A percentile compares a stretch with the other conserved stretches of the same genome.
These are phyloP conservation scores for Polyporus tsugae DNA, from an alignment of 1,284 basidiomycete genomes.

Conservation along the genomic window DNA sequence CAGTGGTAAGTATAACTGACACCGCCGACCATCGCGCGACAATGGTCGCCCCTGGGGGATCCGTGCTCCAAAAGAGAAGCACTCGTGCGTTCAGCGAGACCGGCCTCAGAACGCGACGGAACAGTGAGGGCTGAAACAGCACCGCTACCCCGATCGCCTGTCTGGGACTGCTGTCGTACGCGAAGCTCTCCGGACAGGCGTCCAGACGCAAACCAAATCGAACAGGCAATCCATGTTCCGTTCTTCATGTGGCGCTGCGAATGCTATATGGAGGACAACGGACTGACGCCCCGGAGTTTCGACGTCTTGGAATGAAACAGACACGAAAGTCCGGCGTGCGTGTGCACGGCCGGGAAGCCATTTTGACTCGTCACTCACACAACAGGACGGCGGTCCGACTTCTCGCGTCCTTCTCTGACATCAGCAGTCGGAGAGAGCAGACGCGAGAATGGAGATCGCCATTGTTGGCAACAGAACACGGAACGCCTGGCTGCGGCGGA, in stretches of 20 bases:
- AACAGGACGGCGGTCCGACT: not conserved
- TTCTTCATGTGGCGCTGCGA: not conserved
- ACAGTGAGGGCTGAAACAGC: too few relatives aligned
- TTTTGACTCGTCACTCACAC: not conserved
- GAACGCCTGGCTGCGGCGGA: not conserved
- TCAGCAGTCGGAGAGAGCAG: slow-evolving; percentile 4
- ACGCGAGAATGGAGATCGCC: not conserved
- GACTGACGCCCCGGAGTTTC: not conserved
- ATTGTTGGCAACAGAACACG: not conserved
- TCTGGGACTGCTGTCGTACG: not conserved
- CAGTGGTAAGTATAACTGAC: slow-evolving; percentile 23
- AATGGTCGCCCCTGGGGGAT: not conserved
- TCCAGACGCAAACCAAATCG: too few relatives aligned
- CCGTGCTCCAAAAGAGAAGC: not conserved
- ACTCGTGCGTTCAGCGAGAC: too few relatives aligned
- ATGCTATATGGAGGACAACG: not conserved
- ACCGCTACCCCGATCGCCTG: too few relatives aligned
- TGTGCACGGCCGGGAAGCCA: not conserved
- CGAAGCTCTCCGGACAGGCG: too few relatives aligned
- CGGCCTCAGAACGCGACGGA: too few relatives aligned
- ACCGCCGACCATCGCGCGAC: slow-evolving; percentile 5
- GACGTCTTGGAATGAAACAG: not conserved
- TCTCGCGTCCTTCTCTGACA: slow-evolving; percentile 7
- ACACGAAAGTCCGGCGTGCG: not conserved
- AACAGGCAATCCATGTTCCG: too few relatives aligned